Evolutionary conservation across 768 basidiomycete species (phyloP), one percentile per base, ranked within the genome.

Genomic region (Kwoniella heveanensis): DNA sequence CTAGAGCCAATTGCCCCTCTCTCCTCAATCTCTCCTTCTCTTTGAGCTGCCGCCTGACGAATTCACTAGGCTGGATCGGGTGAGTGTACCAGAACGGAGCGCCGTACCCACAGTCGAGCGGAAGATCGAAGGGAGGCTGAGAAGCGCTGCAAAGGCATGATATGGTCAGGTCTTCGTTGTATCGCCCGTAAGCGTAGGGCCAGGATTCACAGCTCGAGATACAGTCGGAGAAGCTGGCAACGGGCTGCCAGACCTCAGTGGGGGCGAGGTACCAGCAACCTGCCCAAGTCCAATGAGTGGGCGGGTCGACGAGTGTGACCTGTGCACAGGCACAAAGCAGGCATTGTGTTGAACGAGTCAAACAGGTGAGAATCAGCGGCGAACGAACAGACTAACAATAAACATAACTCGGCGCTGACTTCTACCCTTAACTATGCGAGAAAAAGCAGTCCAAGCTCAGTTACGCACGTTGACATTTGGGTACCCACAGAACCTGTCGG

Each of bases 81-180:
- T 55, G 54, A n/a, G 54, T 55, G 26, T 55, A 55, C 54, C 54
- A 55, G 39, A 55, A 55, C n/a, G 54, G 32, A 39, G 37, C 54
- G 10, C 54, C 54, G 26, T 37, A 55, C 26, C 54, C 54, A 39
- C 54, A 55, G n/a, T 55, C 26, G 5, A 55, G 26, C 3, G 54
- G 54, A 3, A 55, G 27, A 39, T 55, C 54, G 26, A 26, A 37
- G 26, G 54, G 54, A 6, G 54, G 54, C 19, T 55, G 54, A 37
- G 29, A 55, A 9, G 36, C n/a, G 10, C 32, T 22, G 39, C 54
- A 55, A 1, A 55, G 36, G 19, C 54, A 55, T 22, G 30, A 36
- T 2, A 55, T 55, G 12, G 54, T 55, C 8, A 26, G 13, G 19
- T 55, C 25, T 8, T 9, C 12, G n/a, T 55, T 26, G 32, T 55